Evolutionary conservation across 2,329 filamentous ascomycete genomes (phyloP).

Genomic region (Cladosporium sp.): DNA sequence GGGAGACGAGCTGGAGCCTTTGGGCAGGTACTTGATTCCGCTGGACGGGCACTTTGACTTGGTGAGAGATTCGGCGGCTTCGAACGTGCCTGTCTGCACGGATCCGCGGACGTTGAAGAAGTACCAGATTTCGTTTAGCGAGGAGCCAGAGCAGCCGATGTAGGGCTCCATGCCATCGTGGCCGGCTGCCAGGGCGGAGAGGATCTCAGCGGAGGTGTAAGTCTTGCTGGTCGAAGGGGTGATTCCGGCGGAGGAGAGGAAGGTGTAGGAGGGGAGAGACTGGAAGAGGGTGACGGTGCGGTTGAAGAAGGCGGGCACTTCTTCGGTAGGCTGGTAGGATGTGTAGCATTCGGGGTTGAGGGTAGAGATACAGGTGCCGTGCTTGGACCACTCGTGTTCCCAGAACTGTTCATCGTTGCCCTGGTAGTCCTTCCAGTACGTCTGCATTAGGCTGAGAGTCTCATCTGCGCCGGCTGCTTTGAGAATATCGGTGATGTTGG

Average conservation of each 20-base stretch:
- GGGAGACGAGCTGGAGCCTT: conserved; percentile 33
- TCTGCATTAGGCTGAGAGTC: conserved; percentile 63
- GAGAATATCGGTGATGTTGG: conserved; percentile 62
- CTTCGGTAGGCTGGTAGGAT: conserved; percentile 53
- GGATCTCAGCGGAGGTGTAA: conserved; percentile 57
- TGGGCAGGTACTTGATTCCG: conserved; percentile 64
- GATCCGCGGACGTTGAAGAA: conserved; percentile 61
- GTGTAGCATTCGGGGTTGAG: conserved; percentile 62
- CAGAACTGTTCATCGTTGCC: conserved; percentile 63
- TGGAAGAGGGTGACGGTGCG: conserved; percentile 63
- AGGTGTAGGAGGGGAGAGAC: conserved; percentile 60
- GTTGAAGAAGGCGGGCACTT: conserved; percentile 67
- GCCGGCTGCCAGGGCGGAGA: conserved; percentile 52
- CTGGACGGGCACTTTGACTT: conserved; percentile 58
- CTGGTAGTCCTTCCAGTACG: conserved; percentile 67
- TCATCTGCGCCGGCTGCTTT: conserved; percentile 50
- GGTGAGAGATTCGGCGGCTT: conserved; percentile 52
- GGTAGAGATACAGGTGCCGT: conserved; percentile 70
- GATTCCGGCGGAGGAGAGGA: conserved; percentile 59
- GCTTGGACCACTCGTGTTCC: conserved; percentile 69
- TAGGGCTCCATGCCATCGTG: conserved; percentile 55
- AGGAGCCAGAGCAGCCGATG: conserved; percentile 51
- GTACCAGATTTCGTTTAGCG: conserved; percentile 55
- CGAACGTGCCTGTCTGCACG: conserved; percentile 58
- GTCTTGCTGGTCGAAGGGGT: conserved; percentile 51